Evolutionary conservation across 2,329 filamentous ascomycete species (phyloP).

Genomic region (Fusarium sarcochroum): DNA sequence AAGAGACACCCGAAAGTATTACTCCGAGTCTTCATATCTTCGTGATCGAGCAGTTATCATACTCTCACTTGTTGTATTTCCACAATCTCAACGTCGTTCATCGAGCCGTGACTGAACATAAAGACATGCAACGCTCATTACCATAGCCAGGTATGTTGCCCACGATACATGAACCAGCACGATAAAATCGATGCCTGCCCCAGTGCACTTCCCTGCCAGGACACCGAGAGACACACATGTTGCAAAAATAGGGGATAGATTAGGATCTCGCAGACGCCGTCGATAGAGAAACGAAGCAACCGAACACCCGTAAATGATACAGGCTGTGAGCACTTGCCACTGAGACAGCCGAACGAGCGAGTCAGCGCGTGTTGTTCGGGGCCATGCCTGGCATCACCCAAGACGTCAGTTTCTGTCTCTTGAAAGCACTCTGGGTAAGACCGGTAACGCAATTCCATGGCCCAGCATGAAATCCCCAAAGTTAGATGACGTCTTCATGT

Average conservation of each 20-base stretch:
- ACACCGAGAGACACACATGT: conserved; percentile 39
- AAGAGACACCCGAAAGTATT: conserved; percentile 1
- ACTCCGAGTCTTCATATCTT: neutral
- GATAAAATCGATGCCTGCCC: conserved; percentile 43
- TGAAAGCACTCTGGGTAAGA: conserved; percentile 4
- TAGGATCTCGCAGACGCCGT: conserved; percentile 36
- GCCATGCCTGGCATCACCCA: conserved; percentile 36
- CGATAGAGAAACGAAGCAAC: conserved; percentile 44
- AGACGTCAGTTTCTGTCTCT: conserved; percentile 34
- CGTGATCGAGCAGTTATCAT: conserved; percentile 17
- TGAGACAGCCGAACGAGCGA: conserved; percentile 30
- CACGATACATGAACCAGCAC: conserved; percentile 46
- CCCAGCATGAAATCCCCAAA: neutral
- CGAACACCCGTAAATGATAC: conserved; percentile 46
- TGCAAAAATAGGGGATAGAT: conserved; percentile 37
- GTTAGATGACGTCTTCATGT: conserved; percentile 1
- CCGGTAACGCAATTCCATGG: neutral
- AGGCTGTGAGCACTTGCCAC: conserved; percentile 43
- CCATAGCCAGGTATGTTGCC: conserved; percentile 46
- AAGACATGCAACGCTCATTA: conserved; percentile 34
- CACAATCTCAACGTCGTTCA: conserved; percentile 11
- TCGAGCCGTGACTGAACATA: conserved; percentile 16
- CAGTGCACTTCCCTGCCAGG: conserved; percentile 30
- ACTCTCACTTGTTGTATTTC: neutral
- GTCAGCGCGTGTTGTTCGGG: conserved; percentile 22